Evolutionary conservation across 2,329 filamentous ascomycete genomes (phyloP).

Genomic region (Sordariomycetes sp.): DNA sequence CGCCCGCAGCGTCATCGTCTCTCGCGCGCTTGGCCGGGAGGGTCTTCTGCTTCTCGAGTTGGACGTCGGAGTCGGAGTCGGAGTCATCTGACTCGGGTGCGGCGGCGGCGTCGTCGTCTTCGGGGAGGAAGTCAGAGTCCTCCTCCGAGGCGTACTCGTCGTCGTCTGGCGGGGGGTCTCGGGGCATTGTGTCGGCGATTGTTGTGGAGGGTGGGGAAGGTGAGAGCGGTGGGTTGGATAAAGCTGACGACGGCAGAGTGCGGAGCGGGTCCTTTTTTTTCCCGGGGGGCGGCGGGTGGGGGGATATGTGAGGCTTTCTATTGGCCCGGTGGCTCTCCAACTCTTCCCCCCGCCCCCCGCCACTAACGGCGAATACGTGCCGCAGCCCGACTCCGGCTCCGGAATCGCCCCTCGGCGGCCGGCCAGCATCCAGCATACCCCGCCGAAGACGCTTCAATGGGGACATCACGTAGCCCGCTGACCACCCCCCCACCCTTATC

Average conservation of each 20-base stretch:
- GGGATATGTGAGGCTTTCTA: no score
- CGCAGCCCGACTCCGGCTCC: no score
- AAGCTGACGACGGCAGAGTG: not conserved
- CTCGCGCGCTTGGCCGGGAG: slow-evolving; percentile 19
- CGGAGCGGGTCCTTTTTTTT: not conserved
- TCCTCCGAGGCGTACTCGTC: slow-evolving; percentile 56
- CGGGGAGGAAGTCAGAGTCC: slow-evolving; percentile 62
- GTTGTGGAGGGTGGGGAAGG: not conserved
- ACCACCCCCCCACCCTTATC: no score
- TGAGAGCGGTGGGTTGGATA: not conserved
- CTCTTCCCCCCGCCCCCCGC: no score
- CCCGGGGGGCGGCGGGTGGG: no score
- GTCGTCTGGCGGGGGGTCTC: slow-evolving; percentile 26
- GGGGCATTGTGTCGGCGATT: slow-evolving; percentile 22
- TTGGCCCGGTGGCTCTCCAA: no score
- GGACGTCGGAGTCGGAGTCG: slow-evolving; percentile 11
- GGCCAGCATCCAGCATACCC: no score
- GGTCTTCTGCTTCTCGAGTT: not conserved
- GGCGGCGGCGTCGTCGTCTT: slow-evolving; percentile 28
- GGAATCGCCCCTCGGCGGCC: no score
- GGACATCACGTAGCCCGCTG: no score
- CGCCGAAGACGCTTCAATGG: no score
- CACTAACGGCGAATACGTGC: no score
- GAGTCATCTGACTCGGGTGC: slow-evolving; percentile 33
- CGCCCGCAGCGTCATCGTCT: slow-evolving; percentile 7